phyloP scores from a whole-genome alignment of 345 rosid species.

The Eucalyptus tenuipes region DNA sequence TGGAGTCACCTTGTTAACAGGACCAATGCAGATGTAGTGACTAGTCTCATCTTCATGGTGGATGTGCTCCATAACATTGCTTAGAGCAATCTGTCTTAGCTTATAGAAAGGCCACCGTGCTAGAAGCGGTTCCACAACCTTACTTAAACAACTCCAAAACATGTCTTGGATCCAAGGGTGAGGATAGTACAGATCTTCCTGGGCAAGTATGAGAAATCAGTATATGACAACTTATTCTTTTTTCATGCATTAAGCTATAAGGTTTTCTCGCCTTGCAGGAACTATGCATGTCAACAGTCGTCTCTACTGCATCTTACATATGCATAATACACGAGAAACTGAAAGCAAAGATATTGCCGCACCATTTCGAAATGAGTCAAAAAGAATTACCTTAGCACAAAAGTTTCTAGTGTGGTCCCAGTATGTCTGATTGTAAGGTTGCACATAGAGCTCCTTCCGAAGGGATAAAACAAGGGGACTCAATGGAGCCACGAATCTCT shows the following conservation, averaged over 20 bases:
- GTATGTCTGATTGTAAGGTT: conserved; percentile 1
- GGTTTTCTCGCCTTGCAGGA: not conserved
- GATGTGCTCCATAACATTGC: conserved; percentile 29
- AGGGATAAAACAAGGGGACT: not conserved
- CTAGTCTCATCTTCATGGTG: conserved; percentile 49
- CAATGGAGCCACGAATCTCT: not conserved
- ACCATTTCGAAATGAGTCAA: not conserved
- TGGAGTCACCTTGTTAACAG: conserved; percentile 20
- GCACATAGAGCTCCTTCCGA: not conserved
- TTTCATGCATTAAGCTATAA: not conserved
- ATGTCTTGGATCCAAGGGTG: conserved; percentile 42
- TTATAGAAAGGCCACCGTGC: conserved; percentile 36
- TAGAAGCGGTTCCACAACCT: conserved; percentile 32
- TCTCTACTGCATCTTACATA: not conserved
- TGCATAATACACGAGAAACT: not conserved
- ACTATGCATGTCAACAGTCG: not conserved
- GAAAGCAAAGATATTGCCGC: not conserved
- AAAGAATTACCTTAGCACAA: conserved; percentile 29
- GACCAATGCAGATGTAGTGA: conserved; percentile 33
- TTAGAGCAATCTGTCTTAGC: conserved; percentile 34
- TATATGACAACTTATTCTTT: too few relatives aligned
- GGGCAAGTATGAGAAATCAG: not conserved
- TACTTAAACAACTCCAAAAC: conserved; percentile 30
- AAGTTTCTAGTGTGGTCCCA: conserved; percentile 35
- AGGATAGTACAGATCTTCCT: conserved; percentile 55